Base-by-base conservation (phyloP, 805 yeast species). In the Yarrowia yakushimensis region DNA sequence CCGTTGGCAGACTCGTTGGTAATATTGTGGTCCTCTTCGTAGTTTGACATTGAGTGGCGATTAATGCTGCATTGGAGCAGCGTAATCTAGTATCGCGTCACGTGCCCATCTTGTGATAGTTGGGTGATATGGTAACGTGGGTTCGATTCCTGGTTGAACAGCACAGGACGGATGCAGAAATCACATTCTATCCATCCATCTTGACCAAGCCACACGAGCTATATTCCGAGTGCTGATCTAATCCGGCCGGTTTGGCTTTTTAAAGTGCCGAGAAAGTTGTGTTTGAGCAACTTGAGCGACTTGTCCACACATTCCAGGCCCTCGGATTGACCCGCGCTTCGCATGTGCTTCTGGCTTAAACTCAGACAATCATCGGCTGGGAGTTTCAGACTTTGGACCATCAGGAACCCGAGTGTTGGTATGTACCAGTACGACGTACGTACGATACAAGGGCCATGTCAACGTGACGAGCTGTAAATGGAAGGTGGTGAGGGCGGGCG, bases 11-110 rank as follows among this genome's bases (percentile, higher is more conserved):
- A 4, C 42, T 39, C 61, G 61, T 28, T 22, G 30, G 33, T 3
- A 25, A 52, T 33, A 36, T 52, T 52, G 59, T 52, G 59, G 59
- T 52, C 59, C 43, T 52, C 43, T 36, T 52, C 59, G 59, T 52
- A 52, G 59, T 52, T 52, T 22, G 59, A 52, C 59, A 52, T 52
- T 31, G 43, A 34, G 59, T 34, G 59, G 59, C 59, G 33, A 52
- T 22, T 31, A 34, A 17, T 12, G 25, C 25, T 34, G 43, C 59
- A 52, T 52, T 4, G 23, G 23, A 30, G 33, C 30, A 36, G 59
- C 59, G 43, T 31, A 31, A 31, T 15, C 39, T 48, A 48, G 55
- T 31, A 48, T 48, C 37, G 18, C 33, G n/a, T 52, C 43, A 52
- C 43, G 59, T 52, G 59, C 23, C 8, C 37, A 31, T 22, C 20